Evolutionary conservation across 1,139 yeast species (phyloP).

Genomic region (Zygosaccharomyces sapae): DNA sequence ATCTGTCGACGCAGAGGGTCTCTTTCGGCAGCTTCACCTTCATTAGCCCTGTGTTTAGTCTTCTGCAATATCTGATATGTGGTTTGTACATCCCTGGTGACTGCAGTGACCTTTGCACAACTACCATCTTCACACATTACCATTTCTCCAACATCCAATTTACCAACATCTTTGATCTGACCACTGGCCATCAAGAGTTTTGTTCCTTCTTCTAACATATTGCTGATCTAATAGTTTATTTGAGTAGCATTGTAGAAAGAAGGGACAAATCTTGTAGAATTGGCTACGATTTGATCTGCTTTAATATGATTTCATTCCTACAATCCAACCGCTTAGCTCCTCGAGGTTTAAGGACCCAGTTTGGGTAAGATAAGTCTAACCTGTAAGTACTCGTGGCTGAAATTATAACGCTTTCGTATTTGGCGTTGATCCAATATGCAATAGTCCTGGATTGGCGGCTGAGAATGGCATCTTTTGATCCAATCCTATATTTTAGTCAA

Average conservation of each 20-base stretch:
- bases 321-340: background rate
- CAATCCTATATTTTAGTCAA: background rate
- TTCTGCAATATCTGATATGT: constrained; percentile 39
- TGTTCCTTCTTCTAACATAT: constrained; percentile 37
- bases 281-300: constrained; percentile 4
- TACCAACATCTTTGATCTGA: constrained; percentile 35
- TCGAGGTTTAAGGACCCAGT: background rate
- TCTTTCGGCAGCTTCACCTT: constrained; percentile 19
- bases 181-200: constrained; percentile 43
- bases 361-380: constrained; percentile 8
- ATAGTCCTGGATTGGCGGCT: background rate
- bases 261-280: no score
- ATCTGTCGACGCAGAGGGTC: constrained; percentile 21
- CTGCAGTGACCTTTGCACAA: constrained; percentile 38
- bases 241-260: no score
- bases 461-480: no score
- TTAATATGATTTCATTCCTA: constrained; percentile 1
- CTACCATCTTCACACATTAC: constrained; percentile 45
- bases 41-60: constrained; percentile 28
- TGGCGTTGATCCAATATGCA: background rate
- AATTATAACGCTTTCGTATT: no score
- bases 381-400: no score
- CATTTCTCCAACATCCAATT: constrained; percentile 37
- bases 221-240: background rate
- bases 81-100: constrained; percentile 41